Evolutionary conservation across 1,284 basidiomycete genomes (phyloP).

Genomic region (Cryptococcus sp.): DNA sequence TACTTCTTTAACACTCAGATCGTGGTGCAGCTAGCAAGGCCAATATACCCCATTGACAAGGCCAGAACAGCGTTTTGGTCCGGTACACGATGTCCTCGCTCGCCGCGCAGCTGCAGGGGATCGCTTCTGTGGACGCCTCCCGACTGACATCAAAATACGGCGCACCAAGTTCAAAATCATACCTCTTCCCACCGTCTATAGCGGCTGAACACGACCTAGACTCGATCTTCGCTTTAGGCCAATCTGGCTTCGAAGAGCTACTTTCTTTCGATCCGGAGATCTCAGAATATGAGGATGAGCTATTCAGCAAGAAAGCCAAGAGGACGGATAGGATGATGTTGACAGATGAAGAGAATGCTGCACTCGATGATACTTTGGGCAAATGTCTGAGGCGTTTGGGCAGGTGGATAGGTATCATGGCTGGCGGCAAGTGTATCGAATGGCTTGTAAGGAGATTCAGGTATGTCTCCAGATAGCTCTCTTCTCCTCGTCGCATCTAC

Average conservation of each 20-base stretch:
- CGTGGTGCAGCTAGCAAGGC: too few species aligned
- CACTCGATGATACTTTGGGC: constrained; percentile 56
- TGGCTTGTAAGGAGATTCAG: constrained; percentile 94
- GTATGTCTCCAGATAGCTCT: constrained; percentile 54
- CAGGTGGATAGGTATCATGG: constrained; percentile 76
- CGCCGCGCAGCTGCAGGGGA: constrained; percentile 76
- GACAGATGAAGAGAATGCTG: constrained; percentile 63
- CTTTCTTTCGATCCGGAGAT: constrained; percentile 62
- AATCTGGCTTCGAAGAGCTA: constrained; percentile 74
- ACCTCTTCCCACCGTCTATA: constrained; percentile 81
- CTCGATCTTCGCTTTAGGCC: constrained; percentile 78
- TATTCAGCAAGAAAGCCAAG: constrained; percentile 84
- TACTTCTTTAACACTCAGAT: background rate
- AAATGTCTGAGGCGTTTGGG: constrained; percentile 72
- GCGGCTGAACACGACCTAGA: constrained; percentile 82
- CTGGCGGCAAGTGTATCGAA: constrained; percentile 85
- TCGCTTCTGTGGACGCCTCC: constrained; percentile 75
- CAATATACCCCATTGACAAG: background rate
- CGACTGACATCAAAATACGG: constrained; percentile 64
- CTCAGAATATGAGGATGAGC: constrained; percentile 60
- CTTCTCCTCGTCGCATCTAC: background rate
- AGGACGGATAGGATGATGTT: constrained; percentile 79
- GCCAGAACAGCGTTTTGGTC: background rate
- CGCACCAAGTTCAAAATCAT: constrained; percentile 63
- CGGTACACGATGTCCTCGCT: constrained; percentile 67